These are phyloP conservation scores for Scheffersomyces illinoinensis DNA, from an alignment of 1,139 yeast genomes.

Conservation along the genomic window DNA sequence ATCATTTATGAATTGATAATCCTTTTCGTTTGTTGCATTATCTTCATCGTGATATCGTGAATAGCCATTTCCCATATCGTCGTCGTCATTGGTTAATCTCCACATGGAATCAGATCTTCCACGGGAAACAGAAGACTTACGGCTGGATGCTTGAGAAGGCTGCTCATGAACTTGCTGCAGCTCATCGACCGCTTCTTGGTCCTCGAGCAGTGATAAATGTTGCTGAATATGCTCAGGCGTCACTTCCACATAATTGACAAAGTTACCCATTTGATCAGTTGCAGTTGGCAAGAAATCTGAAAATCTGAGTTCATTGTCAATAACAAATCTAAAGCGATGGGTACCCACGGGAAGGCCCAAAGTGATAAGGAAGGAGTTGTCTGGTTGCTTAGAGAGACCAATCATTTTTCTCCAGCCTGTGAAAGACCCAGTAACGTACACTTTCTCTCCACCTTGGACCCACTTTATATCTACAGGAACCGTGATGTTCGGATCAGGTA, in stretches of 20 bases:
- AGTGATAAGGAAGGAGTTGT: constrained; percentile 38
- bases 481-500: constrained; percentile 32
- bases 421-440: constrained; percentile 54
- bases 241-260: constrained; percentile 50
- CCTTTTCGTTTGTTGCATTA: constrained; percentile 15
- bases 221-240: constrained; percentile 42
- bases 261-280: constrained; percentile 53
- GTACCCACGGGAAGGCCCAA: constrained; percentile 51
- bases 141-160: constrained; percentile 1
- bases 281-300: constrained; percentile 51
- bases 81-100: constrained; percentile 64
- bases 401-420: constrained; percentile 56
- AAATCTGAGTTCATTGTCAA: constrained; percentile 49
- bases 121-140: constrained; percentile 30
- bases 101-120: constrained; percentile 50
- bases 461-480: constrained; percentile 84
- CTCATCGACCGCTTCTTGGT: constrained; percentile 12
- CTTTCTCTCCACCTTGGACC: constrained; percentile 94
- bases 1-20: constrained; percentile 55
- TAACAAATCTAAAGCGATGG: constrained; percentile 48
- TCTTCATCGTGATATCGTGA: constrained; percentile 66
- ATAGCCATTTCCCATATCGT: constrained; percentile 81
- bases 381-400: constrained; percentile 51
- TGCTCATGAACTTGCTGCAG: constrained; percentile 9
- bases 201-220: constrained; percentile 20